A percentile compares a stretch with the other conserved stretches of the same genome.
Conservation (phyloP, 495 filamentous ascomycete genomes). For the Penicillium turbatum region DNA sequence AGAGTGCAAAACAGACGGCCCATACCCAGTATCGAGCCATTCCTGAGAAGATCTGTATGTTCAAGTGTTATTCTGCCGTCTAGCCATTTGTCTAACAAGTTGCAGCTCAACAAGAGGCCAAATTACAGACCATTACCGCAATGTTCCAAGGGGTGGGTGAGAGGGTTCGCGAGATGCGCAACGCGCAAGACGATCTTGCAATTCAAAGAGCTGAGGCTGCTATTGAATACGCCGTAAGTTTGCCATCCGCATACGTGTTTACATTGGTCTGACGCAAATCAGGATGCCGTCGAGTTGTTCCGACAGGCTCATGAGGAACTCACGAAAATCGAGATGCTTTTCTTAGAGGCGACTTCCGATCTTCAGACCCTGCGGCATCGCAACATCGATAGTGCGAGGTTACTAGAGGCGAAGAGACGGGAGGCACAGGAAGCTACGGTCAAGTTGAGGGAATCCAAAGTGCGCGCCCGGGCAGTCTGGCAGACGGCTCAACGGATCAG, state of each 20-base stretch:
- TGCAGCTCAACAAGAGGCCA: constrained; percentile 51
- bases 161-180: constrained; percentile 39
- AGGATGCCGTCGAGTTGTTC: constrained; percentile 57
- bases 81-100: constrained; percentile 12
- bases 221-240: constrained; percentile 60
- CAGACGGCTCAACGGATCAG: constrained; percentile 33
- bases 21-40: constrained; percentile 58
- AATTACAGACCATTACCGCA: constrained; percentile 38
- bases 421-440: constrained; percentile 37
- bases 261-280: constrained; percentile 21
- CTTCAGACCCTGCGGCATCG: constrained; percentile 57
- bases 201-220: constrained; percentile 60
- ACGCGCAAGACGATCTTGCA: constrained; percentile 52
- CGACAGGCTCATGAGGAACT: constrained; percentile 57
- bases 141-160: constrained; percentile 40
- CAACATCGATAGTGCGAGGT: constrained; percentile 53
- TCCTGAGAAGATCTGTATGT: constrained; percentile 64
- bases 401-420: constrained; percentile 43
- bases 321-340: constrained; percentile 60
- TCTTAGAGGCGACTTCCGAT: constrained; percentile 79
- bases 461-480: constrained; percentile 31
- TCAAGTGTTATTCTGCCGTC: neutral
- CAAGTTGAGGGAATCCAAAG: constrained; percentile 27
- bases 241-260: neutral
- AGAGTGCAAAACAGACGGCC: constrained; percentile 55